Percentiles rank a stretch among this genome's conserved stretches.
These are phyloP conservation scores for Suillus alpinus DNA, from an alignment of 768 basidiomycete species.

Conservation along the genomic window DNA sequence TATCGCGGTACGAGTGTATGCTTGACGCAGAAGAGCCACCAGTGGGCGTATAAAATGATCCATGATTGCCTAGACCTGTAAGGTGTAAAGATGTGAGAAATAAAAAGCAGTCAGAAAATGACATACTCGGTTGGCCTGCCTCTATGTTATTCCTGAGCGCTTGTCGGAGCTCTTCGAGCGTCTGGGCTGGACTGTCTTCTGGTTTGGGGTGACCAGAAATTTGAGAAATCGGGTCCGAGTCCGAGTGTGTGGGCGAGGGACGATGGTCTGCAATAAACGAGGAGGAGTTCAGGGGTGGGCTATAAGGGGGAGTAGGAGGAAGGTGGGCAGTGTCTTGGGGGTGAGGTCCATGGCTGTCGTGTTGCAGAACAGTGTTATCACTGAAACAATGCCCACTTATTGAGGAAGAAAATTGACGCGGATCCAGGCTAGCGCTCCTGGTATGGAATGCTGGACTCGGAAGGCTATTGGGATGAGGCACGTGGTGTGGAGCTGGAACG, in stretches of 20 bases:
- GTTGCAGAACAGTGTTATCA: conserved; percentile 1
- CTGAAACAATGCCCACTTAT: conserved; percentile 3
- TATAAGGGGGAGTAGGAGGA: conserved; percentile 28
- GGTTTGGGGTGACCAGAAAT: neutral
- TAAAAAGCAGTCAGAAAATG: neutral
- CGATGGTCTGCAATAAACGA: neutral
- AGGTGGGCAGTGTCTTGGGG: conserved; percentile 6
- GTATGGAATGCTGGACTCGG: neutral
- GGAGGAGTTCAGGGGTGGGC: conserved; percentile 17
- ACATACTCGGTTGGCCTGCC: conserved; percentile 7
- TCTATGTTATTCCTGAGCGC: conserved; percentile 11
- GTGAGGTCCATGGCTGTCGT: conserved; percentile 4
- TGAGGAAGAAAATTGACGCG: neutral
- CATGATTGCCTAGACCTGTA: neutral
- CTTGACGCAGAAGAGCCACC: conserved; percentile 9
- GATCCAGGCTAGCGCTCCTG: conserved; percentile 6
- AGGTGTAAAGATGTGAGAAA: neutral
- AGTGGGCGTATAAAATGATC: neutral
- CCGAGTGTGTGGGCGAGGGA: neutral
- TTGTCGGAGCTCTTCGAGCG: conserved; percentile 22
- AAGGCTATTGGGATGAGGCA: neutral
- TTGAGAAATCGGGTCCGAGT: neutral
- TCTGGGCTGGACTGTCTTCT: conserved; percentile 13
- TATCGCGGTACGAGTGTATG: conserved; percentile 1
- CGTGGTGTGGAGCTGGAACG: neutral